Conservation (phyloP, 805 yeast genomes). For the Ogataea neopini region DNA sequence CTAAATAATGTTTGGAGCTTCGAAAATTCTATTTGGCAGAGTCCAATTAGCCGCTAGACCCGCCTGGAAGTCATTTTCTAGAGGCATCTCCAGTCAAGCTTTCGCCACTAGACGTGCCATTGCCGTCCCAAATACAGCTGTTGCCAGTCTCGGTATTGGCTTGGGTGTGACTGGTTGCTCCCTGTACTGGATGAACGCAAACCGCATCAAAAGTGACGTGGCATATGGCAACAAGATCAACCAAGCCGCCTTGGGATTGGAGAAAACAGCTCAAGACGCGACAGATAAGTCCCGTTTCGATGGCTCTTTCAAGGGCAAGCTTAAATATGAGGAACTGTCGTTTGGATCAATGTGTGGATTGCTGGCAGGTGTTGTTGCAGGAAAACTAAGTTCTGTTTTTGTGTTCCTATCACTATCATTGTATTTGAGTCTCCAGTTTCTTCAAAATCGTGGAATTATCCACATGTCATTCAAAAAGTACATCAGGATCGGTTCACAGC, state of each 20-base stretch:
- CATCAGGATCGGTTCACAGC: constrained; percentile 38
- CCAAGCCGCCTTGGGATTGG: constrained; percentile 11
- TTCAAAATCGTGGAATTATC: constrained; percentile 55
- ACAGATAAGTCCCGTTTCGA: constrained; percentile 29
- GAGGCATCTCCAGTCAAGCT: neutral
- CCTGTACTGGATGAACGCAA: constrained; percentile 16
- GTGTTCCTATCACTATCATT: constrained; percentile 50
- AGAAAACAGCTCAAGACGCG: constrained; percentile 15
- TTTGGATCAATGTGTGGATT: constrained; percentile 65
- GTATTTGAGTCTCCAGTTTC: constrained; percentile 49
- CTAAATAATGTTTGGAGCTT: constrained; percentile 11
- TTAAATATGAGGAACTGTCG: constrained; percentile 63
- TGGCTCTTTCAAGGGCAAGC: constrained; percentile 44
- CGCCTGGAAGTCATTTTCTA: neutral
- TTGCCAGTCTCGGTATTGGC: constrained; percentile 16
- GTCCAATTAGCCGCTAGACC: constrained; percentile 2
- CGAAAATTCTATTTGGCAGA: constrained; percentile 1
- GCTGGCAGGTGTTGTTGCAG: constrained; percentile 57
- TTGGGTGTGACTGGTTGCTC: constrained; percentile 27
- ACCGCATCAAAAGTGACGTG: constrained; percentile 26
- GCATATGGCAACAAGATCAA: constrained; percentile 15
- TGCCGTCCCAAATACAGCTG: neutral
- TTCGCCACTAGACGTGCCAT: neutral
- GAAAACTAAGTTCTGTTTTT: constrained; percentile 56
- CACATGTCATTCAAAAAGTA: constrained; percentile 42